These are phyloP conservation scores for Sugiyamaella americana DNA, from an alignment of 805 yeast species.

Conservation along the genomic window DNA sequence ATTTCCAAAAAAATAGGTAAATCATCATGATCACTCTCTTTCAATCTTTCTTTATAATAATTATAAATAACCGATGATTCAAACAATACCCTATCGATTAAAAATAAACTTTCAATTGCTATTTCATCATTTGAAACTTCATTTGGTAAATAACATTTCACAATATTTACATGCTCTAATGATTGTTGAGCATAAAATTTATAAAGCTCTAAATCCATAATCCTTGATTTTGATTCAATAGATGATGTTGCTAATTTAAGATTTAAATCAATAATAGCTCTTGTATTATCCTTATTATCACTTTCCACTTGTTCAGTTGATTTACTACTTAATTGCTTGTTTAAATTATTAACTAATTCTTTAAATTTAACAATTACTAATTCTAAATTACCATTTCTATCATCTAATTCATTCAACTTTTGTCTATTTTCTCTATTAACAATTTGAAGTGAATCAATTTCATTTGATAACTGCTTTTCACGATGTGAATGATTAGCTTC, in stretches of 20 bases:
- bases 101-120: constrained; percentile 5
- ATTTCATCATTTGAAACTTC: constrained; percentile 16
- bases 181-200: constrained; percentile 25
- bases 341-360: constrained; percentile 26
- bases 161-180: constrained; percentile 23
- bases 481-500: constrained; percentile 41
- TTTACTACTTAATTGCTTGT: constrained; percentile 19
- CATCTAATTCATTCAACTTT: constrained; percentile 24
- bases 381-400: constrained; percentile 35
- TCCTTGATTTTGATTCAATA: constrained; percentile 9
- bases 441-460: constrained; percentile 30
- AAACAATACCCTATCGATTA: not conserved
- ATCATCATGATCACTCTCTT: not conserved
- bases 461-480: constrained; percentile 38
- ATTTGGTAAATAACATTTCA: constrained; percentile 21
- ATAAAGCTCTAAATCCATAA: constrained; percentile 25
- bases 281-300: constrained; percentile 7
- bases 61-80: not conserved
- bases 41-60: not conserved
- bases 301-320: too few relatives aligned
- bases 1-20: too few relatives aligned
- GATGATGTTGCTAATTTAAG: constrained; percentile 20
- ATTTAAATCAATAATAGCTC: constrained; percentile 22
- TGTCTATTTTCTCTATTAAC: constrained; percentile 15
- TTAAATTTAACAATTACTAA: constrained; percentile 23